These are phyloP conservation scores for Marchantia paleacea DNA, from an alignment of 225 moss, liverwort and hornwort genomes.

Conservation along the genomic window DNA sequence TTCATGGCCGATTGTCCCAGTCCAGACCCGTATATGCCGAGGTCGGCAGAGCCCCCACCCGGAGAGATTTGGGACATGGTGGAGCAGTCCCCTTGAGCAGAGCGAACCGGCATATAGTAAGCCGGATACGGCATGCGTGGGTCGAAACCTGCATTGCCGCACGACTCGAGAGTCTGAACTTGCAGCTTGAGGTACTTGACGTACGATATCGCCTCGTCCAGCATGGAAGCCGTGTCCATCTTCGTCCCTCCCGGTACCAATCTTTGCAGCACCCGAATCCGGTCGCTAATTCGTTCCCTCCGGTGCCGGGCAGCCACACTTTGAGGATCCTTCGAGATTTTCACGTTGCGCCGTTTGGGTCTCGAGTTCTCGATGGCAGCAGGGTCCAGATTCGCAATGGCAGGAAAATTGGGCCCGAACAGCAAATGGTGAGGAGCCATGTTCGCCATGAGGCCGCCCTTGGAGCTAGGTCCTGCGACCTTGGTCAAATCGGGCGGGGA, in stretches of 20 bases:
- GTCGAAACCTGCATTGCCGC: conserved; percentile 20
- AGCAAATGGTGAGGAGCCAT: conserved; percentile 14
- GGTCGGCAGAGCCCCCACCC: conserved; percentile 1
- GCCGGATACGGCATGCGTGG: conserved; percentile 17
- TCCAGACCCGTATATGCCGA: neutral
- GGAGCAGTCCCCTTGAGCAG: conserved; percentile 25
- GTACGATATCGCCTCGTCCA: conserved; percentile 78
- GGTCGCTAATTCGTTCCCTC: conserved; percentile 72
- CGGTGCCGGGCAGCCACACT: conserved; percentile 82
- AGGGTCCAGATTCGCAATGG: conserved; percentile 11
- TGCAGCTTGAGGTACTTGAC: conserved; percentile 72
- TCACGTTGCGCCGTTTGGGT: conserved; percentile 80
- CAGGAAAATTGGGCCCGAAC: conserved; percentile 18
- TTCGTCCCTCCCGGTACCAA: conserved; percentile 80
- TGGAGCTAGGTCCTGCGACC: conserved; percentile 1
- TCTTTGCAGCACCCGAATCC: conserved; percentile 72
- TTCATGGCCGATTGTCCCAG: conserved; percentile 11
- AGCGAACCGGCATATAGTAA: conserved; percentile 13
- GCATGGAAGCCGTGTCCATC: conserved; percentile 93
- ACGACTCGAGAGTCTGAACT: conserved; percentile 50
- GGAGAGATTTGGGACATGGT: conserved; percentile 19
- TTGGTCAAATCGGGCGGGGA: neutral
- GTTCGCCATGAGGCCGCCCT: neutral
- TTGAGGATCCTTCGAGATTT: conserved; percentile 82
- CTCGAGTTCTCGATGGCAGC: conserved; percentile 53